Base-by-base conservation (phyloP, 2,329 filamentous ascomycete genomes). In the Pseudogymnoascus sp. region DNA sequence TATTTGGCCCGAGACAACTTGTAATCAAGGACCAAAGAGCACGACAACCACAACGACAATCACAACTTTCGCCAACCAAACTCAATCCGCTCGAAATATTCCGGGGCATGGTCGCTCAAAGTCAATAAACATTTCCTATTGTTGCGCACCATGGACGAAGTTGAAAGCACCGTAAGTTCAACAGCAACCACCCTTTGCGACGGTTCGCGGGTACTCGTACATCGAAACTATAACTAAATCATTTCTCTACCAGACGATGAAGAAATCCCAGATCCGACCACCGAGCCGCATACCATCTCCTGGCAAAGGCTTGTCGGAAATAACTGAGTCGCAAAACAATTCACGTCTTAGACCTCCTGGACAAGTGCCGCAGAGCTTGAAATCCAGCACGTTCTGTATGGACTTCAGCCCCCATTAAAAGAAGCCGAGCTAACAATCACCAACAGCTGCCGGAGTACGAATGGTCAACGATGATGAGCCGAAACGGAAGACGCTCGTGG, bases 291-390 rank as follows among this genome's bases (percentile, higher is more conserved):
- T 71, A 13, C 65, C 66, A 15, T 71, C 70, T 33, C 73, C 71
- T 55, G 68, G 61, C 39, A 70, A 68, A 62, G 74, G 75, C 3
- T 77, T 86, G 13, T 73, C 78, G 8, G 84, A 86, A 69, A 80
- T 84, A 66, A 80, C 76, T 68, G 81, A 85, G 6, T 85, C 84
- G n/a, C 82, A 87, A 68, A 78, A 76, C 73, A 87, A 88, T 70
- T 73, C 79, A 44, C 80, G 84, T 59, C 71, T 74, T 9, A 80
- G 79, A 59, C 71, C 74, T 1, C 71, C 77, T 10, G 48, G 59
- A 21, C 60, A 41, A 60, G 35, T 33, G 41, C 48, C 38, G 12
- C 25, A 36, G 31, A 31, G 48, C 21, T 63, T 61, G 36, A 61
- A 58, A 42, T 62, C 48, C 21, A 27, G 12, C 48, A 36, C 36